Evolutionary conservation across 2,329 filamentous ascomycete genomes (phyloP), one percentile per base, ranked within the genome.

Genomic region (Rhynchosporium graminicola): DNA sequence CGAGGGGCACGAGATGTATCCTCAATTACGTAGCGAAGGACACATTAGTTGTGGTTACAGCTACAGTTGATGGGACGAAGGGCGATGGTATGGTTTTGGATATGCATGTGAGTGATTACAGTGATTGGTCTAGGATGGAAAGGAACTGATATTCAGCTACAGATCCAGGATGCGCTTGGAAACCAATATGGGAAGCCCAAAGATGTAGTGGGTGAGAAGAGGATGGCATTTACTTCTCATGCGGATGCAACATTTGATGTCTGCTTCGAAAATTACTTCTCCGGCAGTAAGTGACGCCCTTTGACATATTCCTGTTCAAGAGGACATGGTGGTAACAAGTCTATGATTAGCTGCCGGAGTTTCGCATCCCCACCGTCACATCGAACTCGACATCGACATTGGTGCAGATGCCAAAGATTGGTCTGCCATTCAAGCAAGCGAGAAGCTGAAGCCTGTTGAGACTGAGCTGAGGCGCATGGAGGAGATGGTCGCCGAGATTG

Each of bases 401-500:
- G 74, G 74, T 42, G 73, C 74, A 9, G 74, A 75, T 77, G 95
- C 95, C 68, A 96, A 96, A 78, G 95, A 99, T 80, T 99, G 95
- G 95, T 92, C 89, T 68, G 92, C 92, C 71, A 96, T 98, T 76
- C 92, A 97, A 80, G 92, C 92, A 62, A 90, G 88, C 67, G 95
- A 99, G 85, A 98, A 98, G 83, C 87, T 99, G 71, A 96, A 97
- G 85, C 95, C 95, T 54, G 87, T 97, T 71, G 95, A 99, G 80
- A 92, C 91, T 20, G 95, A 98, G 77, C 85, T 99, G 74, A 88
- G 93, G 73, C 87, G 92, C 70, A 90, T 98, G 74, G 92, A 97
- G 77, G 95, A 97, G 80, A 84, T 94, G 75, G 90, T 96, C 45
- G 83, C 82, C 68, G 94, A 98, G 80, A 87, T 98, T 67, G 94